These are phyloP conservation scores for Pichia sp. DNA, from an alignment of 1,139 yeast genomes.

Conservation along the genomic window DNA sequence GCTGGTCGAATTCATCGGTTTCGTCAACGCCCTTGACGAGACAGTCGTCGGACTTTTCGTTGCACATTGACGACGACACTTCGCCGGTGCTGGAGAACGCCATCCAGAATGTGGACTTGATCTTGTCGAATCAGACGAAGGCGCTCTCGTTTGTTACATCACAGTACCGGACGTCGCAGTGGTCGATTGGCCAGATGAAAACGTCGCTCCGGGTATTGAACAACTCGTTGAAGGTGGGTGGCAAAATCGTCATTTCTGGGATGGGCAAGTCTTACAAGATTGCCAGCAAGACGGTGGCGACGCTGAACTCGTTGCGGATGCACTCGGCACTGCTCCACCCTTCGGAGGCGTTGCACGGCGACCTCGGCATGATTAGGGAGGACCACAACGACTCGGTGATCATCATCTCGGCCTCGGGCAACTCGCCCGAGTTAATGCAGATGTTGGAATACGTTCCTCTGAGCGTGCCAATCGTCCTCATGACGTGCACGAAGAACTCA, in stretches of 20 bases:
- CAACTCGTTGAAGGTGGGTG: constrained; percentile 47
- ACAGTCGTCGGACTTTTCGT: constrained; percentile 23
- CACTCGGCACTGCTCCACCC: constrained; percentile 72
- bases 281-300: constrained; percentile 74
- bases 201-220: constrained; percentile 50
- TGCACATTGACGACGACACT: constrained; percentile 23
- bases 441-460: constrained; percentile 57
- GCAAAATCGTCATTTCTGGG: constrained; percentile 73
- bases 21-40: constrained; percentile 13
- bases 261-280: constrained; percentile 83
- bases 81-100: constrained; percentile 28
- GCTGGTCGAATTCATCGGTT: constrained; percentile 1
- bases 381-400: constrained; percentile 55
- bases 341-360: constrained; percentile 87
- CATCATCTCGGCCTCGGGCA: constrained; percentile 77
- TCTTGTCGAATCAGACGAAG: constrained; percentile 45
- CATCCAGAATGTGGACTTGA: constrained; percentile 28
- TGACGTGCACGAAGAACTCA: constrained; percentile 58
- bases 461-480: constrained; percentile 52
- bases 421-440: constrained; percentile 68
- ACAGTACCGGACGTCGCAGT: constrained; percentile 40
- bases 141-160: constrained; percentile 41
- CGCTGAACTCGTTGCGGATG: constrained; percentile 73
- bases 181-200: constrained; percentile 48
- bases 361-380: constrained; percentile 65